Conservation (phyloP, 441 rosid species). For the Lepidium campestre region DNA sequence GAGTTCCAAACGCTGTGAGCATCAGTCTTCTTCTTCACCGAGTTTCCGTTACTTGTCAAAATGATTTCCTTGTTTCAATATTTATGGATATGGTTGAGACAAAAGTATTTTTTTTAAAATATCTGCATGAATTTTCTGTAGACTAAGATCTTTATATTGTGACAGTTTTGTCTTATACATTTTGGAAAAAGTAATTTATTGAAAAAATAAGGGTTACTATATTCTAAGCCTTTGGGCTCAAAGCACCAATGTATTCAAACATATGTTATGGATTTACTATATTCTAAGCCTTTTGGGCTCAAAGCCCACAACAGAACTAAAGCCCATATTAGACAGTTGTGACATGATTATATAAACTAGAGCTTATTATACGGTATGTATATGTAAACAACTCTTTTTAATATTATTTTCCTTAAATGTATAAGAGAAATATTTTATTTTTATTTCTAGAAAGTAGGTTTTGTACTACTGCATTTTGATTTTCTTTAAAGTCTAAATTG, state of each 20-base stretch:
- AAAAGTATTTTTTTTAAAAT: neutral
- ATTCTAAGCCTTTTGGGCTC: neutral
- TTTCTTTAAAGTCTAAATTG: neutral
- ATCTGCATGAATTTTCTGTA: neutral
- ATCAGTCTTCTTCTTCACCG: slow-evolving; percentile 8
- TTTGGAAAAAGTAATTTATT: neutral
- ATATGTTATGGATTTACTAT: neutral
- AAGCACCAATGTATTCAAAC: no score
- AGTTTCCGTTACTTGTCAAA: neutral
- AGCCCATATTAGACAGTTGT: neutral
- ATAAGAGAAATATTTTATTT: neutral
- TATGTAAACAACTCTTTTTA: neutral
- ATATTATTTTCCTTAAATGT: neutral
- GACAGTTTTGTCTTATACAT: neutral
- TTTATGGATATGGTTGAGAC: slow-evolving; percentile 1
- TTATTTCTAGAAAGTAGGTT: neutral
- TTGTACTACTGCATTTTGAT: neutral
- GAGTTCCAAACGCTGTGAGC: slow-evolving; percentile 15
- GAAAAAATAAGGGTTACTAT: neutral
- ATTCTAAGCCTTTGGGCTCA: neutral
- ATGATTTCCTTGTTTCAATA: slow-evolving; percentile 13
- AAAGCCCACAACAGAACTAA: neutral
- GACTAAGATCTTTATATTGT: neutral
- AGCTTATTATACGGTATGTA: no score
- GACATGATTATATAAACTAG: neutral